Evolutionary conservation across 352 stramenopile species (phyloP).

Genomic region (Pythium vanterpoolii): DNA sequence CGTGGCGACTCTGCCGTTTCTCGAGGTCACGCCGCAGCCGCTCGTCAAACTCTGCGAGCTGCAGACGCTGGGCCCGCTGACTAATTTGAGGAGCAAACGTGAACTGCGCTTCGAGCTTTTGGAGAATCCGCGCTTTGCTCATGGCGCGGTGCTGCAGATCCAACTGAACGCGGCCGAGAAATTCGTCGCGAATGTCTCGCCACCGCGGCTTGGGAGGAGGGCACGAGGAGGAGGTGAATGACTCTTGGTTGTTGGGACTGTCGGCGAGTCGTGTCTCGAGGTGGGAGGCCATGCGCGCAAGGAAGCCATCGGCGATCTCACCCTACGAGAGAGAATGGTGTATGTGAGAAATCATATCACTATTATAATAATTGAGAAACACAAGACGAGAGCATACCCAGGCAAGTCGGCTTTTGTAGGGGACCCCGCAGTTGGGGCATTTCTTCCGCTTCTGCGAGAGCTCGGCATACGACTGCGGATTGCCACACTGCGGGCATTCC

Average conservation of each 20-base stretch:
- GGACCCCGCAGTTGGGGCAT: slow-evolving; percentile 69
- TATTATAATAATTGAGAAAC: background rate
- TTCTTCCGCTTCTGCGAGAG: slow-evolving; percentile 80
- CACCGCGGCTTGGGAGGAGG: slow-evolving; percentile 27
- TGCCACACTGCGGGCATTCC: slow-evolving; percentile 69
- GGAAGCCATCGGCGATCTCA: slow-evolving; percentile 58
- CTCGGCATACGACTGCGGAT: slow-evolving; percentile 70
- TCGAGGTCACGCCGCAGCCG: slow-evolving; percentile 53
- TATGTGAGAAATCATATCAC: background rate
- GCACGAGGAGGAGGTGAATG: background rate
- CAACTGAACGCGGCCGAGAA: slow-evolving; percentile 59
- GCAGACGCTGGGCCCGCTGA: slow-evolving; percentile 30
- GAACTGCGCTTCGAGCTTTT: slow-evolving; percentile 51
- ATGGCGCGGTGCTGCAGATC: slow-evolving; percentile 54
- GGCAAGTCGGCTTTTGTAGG: slow-evolving; percentile 59
- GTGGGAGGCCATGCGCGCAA: slow-evolving; percentile 49
- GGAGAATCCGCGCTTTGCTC: slow-evolving; percentile 41
- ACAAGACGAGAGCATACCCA: slow-evolving; percentile 42
- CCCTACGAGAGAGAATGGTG: slow-evolving; percentile 24
- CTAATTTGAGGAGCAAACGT: slow-evolving; percentile 56
- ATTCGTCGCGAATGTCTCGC: slow-evolving; percentile 55
- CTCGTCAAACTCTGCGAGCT: slow-evolving; percentile 57
- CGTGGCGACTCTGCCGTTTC: slow-evolving; percentile 32
- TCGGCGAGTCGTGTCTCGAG: slow-evolving; percentile 13
- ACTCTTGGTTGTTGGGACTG: slow-evolving; percentile 13